Percentiles rank a stretch among this genome's conserved stretches.
These are phyloP conservation scores for Clavispora fructus DNA, from an alignment of 805 yeast genomes.

Conservation along the genomic window DNA sequence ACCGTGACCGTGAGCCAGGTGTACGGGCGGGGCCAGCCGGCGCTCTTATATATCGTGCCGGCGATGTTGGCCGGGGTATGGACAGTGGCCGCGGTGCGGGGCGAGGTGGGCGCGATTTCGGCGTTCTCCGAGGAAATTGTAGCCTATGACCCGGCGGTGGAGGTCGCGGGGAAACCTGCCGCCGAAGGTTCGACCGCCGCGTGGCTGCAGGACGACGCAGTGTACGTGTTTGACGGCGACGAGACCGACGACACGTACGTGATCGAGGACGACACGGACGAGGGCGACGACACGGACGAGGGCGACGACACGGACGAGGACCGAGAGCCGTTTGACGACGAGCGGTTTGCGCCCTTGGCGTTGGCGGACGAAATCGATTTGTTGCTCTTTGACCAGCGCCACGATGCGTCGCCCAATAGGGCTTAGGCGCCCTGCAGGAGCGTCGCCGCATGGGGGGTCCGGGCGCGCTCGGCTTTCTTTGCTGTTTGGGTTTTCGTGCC, in stretches of 20 bases:
- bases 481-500: background rate
- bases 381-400: constrained; percentile 1
- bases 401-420: background rate
- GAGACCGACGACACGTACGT: constrained; percentile 7
- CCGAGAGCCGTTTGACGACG: constrained; percentile 5
- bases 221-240: constrained; percentile 7
- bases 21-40: constrained; percentile 56
- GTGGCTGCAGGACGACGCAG: background rate
- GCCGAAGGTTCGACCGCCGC: background rate
- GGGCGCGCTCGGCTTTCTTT: background rate
- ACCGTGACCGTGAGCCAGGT: constrained; percentile 39
- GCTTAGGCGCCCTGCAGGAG: background rate
- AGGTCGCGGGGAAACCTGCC: background rate
- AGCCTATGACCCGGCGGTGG: constrained; percentile 8
- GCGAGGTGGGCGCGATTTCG: constrained; percentile 41
- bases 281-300: constrained; percentile 8
- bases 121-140: constrained; percentile 25
- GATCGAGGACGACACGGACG: constrained; percentile 8
- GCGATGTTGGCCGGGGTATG: constrained; percentile 26
- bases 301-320: constrained; percentile 7
- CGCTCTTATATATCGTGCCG: constrained; percentile 61
- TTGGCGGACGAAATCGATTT: constrained; percentile 1
- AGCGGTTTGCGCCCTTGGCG: background rate
- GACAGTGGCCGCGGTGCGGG: constrained; percentile 27
- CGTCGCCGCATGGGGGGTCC: background rate